Evolutionary conservation across 176 grass and related monocot genomes (phyloP), one percentile per base, ranked within the genome.

Genomic region (Musa itinerans): DNA sequence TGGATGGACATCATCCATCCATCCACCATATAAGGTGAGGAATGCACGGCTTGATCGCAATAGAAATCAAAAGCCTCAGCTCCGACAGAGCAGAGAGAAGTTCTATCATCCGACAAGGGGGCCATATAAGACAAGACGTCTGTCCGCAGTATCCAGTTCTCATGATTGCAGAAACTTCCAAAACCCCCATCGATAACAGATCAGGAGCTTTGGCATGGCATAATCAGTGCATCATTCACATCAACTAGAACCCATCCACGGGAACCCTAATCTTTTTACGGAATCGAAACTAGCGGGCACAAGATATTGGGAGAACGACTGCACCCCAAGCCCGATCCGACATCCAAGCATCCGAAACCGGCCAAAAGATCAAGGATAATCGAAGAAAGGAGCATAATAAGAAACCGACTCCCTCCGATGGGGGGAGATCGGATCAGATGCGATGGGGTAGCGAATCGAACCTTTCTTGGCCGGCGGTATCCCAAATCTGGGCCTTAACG

Each of bases 401-500:
- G 8, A 29, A 29, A 13, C 11, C 25, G 63, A 26, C 17, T 2
- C 14, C 55, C 55, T 19, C 57, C 17, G 8, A 59, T 3, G 16
- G 6, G 56, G 14, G 16, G 57, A 1, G 17, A 43, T 43, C 34
- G 34, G 3, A 43, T 43, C 34, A 43, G 34, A 43, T 43, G 34
- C 34, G 29, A 34, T n/a, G 8, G 17, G 57, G 21, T 19, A 59
- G 52, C 63, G 13, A 6, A 0, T 11, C 4, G 9, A 65, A 92
- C 89, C 86, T 92, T 72, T 89, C 86, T 79, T 89, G 90, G 12
- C 87, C 87, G 10, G 84, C 90, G 77, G 87, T 87, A 77, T 89
- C 90, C 90, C 90, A 89, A 85, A 92, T 92, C 87, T 92, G 90
- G 82, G 84, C 87, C 90, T 92, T 92, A 82, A 92, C 80, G 34